Evolutionary conservation across 768 basidiomycete species (phyloP).

Genomic region (Tricholoma matsutake): DNA sequence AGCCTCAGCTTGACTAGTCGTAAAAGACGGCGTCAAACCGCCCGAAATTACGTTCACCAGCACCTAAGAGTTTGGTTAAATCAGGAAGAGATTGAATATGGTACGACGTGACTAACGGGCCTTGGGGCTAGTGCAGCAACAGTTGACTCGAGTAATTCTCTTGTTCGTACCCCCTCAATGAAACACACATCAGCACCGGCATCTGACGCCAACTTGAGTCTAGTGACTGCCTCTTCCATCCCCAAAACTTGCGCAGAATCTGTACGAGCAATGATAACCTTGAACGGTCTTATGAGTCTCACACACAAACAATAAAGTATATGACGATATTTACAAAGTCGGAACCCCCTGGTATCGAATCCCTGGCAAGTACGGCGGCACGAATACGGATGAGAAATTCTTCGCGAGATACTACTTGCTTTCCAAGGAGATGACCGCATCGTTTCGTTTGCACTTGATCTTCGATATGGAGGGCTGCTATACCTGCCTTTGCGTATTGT

Average conservation of each 20-base stretch:
- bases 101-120: slow-evolving; percentile 40
- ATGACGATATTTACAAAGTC: slow-evolving; percentile 50
- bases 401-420: slow-evolving; percentile 78
- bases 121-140: slow-evolving; percentile 69
- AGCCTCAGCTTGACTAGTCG: slow-evolving; percentile 61
- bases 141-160: slow-evolving; percentile 59
- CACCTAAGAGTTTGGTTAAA: slow-evolving; percentile 34
- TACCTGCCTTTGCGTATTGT: slow-evolving; percentile 65
- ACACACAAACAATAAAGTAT: neutral
- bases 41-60: slow-evolving; percentile 81
- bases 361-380: slow-evolving; percentile 74
- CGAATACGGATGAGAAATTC: slow-evolving; percentile 73
- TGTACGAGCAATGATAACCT: slow-evolving; percentile 74
- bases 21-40: slow-evolving; percentile 74
- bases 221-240: slow-evolving; percentile 70
- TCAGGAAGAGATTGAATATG: neutral
- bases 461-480: slow-evolving; percentile 77
- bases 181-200: slow-evolving; percentile 80
- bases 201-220: slow-evolving; percentile 67
- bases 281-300: neutral
- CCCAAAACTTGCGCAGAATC: slow-evolving; percentile 78
- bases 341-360: slow-evolving; percentile 69
- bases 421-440: slow-evolving; percentile 77
- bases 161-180: slow-evolving; percentile 73
- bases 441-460: slow-evolving; percentile 83